These are phyloP conservation scores for Trichoderma harzianum DNA, from an alignment of 2,329 filamentous ascomycete species.

Conservation along the genomic window DNA sequence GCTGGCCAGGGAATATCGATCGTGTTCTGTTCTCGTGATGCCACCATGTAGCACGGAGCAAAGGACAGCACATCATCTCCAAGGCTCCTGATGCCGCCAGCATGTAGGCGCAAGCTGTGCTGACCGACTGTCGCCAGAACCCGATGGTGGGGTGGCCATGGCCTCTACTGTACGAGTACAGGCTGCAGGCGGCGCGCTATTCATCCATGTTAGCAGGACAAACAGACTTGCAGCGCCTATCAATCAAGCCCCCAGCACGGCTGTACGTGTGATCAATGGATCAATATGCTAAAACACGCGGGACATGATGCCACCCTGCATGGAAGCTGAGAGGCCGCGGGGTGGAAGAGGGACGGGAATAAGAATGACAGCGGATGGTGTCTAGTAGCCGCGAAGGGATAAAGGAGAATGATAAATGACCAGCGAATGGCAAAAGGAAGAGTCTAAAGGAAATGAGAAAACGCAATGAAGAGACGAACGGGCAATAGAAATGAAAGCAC, in stretches of 20 bases:
- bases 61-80: slow-evolving; percentile 7
- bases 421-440: neutral
- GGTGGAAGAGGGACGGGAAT: neutral
- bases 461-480: neutral
- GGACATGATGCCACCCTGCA: neutral
- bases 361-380: neutral
- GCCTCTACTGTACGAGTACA: neutral
- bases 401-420: neutral
- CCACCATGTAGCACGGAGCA: slow-evolving; percentile 2
- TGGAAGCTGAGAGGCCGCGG: neutral
- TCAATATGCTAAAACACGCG: neutral
- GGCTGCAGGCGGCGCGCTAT: neutral
- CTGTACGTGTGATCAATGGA: neutral
- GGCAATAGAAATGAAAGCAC: neutral
- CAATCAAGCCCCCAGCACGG: neutral
- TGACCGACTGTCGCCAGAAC: slow-evolving; percentile 12
- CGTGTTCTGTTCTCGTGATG: slow-evolving; percentile 11
- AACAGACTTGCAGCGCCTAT: neutral
- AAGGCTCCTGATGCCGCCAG: neutral
- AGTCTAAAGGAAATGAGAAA: neutral
- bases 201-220: neutral
- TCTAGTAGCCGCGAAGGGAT: neutral
- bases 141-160: slow-evolving; percentile 6
- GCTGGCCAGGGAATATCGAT: neutral
- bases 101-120: neutral